A percentile compares a stretch with the other conserved stretches of the same genome.
These are phyloP conservation scores for Citrus reticulata DNA, from an alignment of 345 rosid genomes.

Conservation along the genomic window DNA sequence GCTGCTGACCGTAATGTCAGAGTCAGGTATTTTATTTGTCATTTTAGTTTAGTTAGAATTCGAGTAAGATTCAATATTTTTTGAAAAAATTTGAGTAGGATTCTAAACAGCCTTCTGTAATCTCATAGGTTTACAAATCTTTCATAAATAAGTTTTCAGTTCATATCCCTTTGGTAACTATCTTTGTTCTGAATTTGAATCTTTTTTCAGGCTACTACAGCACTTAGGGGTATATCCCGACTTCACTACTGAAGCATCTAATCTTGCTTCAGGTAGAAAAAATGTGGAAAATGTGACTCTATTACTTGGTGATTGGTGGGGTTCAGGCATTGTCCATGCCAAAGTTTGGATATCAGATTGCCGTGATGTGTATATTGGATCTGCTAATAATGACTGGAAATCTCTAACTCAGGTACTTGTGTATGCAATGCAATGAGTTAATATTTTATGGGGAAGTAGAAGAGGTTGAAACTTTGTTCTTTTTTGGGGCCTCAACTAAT, in stretches of 20 bases:
- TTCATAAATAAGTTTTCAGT: no score
- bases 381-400: slow-evolving; percentile 95
- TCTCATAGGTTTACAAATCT: no score
- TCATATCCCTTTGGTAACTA: no score
- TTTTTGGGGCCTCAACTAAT: not conserved
- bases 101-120: no score
- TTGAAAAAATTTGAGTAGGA: no score
- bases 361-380: slow-evolving; percentile 73
- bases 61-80: no score
- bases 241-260: slow-evolving; percentile 57
- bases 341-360: slow-evolving; percentile 87
- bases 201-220: slow-evolving; percentile 52
- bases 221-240: slow-evolving; percentile 81
- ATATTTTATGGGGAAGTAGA: not conserved
- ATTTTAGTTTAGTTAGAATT: no score
- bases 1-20: slow-evolving; percentile 69
- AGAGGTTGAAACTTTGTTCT: not conserved
- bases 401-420: slow-evolving; percentile 76
- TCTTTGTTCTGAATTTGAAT: not conserved
- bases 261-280: slow-evolving; percentile 65
- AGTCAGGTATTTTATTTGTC: slow-evolving; percentile 40
- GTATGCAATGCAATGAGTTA: not conserved
- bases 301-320: slow-evolving; percentile 71
- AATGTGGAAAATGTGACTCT: slow-evolving; percentile 66
- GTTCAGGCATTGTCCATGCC: slow-evolving; percentile 82